Evolutionary conservation across 78 protist genomes (phyloP).

Genomic region (Salpingoeca rosetta): DNA sequence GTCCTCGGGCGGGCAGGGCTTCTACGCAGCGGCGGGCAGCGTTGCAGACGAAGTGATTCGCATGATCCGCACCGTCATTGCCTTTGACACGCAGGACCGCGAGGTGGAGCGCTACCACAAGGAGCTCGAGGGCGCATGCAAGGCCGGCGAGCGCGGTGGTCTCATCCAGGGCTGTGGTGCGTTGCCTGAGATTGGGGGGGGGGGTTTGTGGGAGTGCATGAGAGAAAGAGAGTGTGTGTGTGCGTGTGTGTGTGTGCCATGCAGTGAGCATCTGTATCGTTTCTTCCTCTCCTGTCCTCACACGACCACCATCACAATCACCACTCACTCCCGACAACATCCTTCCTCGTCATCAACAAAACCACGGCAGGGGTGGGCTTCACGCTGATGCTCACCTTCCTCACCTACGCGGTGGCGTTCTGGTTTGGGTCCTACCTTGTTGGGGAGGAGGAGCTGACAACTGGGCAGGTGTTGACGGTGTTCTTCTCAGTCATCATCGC

Average conservation of each 20-base stretch:
- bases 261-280: no score
- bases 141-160: neutral
- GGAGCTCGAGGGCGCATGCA: neutral
- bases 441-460: neutral
- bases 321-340: no score
- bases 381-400: neutral
- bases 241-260: no score
- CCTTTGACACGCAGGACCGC: neutral
- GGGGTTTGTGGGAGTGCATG: no score
- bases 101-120: neutral
- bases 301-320: no score
- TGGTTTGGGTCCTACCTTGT: slow-evolving; percentile 27
- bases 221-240: no score
- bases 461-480: neutral
- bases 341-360: no score
- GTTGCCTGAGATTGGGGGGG: no score
- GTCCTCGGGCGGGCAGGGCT: slow-evolving; percentile 20
- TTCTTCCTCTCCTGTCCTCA: no score
- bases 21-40: slow-evolving; percentile 45
- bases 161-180: neutral
- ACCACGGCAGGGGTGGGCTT: no score
- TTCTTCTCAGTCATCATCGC: slow-evolving; percentile 22
- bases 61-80: neutral
- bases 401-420: slow-evolving; percentile 14
- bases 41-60: slow-evolving; percentile 26